These are phyloP conservation scores for Penicillium italicum DNA, from an alignment of 2,329 filamentous ascomycete species.

Conservation along the genomic window DNA sequence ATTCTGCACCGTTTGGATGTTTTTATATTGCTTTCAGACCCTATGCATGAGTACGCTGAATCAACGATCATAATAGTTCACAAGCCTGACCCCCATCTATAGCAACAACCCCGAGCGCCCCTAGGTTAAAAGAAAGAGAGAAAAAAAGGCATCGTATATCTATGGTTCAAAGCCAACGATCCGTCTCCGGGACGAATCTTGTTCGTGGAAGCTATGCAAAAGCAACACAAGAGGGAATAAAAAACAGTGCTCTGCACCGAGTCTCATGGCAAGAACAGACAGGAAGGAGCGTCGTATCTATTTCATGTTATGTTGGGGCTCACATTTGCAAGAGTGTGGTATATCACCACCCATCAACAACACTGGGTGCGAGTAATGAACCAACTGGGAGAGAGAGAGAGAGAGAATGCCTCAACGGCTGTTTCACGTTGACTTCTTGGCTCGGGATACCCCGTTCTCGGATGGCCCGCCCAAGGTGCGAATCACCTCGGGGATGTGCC, in stretches of 20 bases:
- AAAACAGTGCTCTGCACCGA: slow-evolving; percentile 4
- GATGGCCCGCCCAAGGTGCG: slow-evolving; percentile 19
- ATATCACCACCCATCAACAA: background rate
- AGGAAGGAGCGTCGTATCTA: slow-evolving; percentile 5
- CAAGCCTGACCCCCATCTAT: slow-evolving; percentile 15
- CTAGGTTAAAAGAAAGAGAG: background rate
- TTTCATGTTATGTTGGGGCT: background rate
- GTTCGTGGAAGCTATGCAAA: background rate
- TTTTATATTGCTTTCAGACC: slow-evolving; percentile 13
- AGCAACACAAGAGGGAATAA: slow-evolving; percentile 2
- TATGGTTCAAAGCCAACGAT: slow-evolving; percentile 9
- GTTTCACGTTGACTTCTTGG: slow-evolving; percentile 31
- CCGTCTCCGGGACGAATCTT: slow-evolving; percentile 9
- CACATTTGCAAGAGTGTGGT: slow-evolving; percentile 1
- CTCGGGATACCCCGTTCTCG: slow-evolving; percentile 18
- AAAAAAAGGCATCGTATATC: slow-evolving; percentile 4
- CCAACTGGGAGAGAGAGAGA: background rate
- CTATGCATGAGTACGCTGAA: slow-evolving; percentile 12
- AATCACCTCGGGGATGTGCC: slow-evolving; percentile 56
- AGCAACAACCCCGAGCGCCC: slow-evolving; percentile 12
- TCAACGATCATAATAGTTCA: slow-evolving; percentile 12
- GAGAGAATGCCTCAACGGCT: slow-evolving; percentile 2
- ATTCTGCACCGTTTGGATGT: background rate
- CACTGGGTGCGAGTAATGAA: background rate
- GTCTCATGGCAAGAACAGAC: background rate